Conservation (phyloP, 257 asterid species). For the Knoxia roxburghii region DNA sequence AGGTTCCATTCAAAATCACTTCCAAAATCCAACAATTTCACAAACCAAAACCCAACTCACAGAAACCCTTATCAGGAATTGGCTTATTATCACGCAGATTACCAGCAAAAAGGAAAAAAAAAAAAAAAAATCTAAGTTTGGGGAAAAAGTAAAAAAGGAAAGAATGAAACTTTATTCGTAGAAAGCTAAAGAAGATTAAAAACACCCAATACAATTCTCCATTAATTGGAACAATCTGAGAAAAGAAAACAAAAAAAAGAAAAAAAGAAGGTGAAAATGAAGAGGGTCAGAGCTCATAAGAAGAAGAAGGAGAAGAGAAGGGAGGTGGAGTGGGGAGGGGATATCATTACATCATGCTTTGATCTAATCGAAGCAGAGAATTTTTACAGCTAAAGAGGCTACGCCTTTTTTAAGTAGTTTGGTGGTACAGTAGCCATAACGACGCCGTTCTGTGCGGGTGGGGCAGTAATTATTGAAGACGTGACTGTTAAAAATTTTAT, state of each 20-base stretch:
- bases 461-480: too few species aligned
- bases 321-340: neutral
- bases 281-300: too few species aligned
- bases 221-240: neutral
- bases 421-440: too few species aligned
- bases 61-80: neutral
- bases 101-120: neutral
- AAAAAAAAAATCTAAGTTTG: neutral
- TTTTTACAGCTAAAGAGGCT: neutral
- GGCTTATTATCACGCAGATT: neutral
- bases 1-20: slow-evolving; percentile 60
- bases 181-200: neutral
- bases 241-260: neutral
- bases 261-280: neutral
- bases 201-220: neutral
- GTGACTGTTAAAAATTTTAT: too few species aligned
- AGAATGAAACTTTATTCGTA: neutral
- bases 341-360: slow-evolving; percentile 12
- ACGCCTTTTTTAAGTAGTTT: too few species aligned
- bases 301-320: neutral
- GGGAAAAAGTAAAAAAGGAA: neutral
- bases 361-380: slow-evolving; percentile 15
- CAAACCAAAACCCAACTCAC: slow-evolving; percentile 12
- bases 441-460: too few species aligned
- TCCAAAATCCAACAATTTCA: slow-evolving; percentile 1